A percentile compares a stretch with the other conserved stretches of the same genome.
These are phyloP conservation scores for Dicorynia guianensis DNA, from an alignment of 306 rosid species.

Conservation along the genomic window DNA sequence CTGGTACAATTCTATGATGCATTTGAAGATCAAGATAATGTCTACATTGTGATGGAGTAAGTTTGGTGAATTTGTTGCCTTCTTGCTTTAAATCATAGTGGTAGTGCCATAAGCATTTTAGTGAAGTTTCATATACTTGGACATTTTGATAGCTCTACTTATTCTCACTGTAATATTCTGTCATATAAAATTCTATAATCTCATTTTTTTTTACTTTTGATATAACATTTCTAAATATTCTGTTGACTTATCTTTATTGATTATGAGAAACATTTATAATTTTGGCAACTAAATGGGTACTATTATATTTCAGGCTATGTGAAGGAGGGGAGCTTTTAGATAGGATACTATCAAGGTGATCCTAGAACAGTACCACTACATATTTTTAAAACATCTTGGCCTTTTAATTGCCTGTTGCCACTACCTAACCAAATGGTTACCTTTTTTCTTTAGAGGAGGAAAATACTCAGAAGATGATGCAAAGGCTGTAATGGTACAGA, in stretches of 20 bases:
- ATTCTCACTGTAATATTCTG: background rate
- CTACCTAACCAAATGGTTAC: conserved; percentile 41
- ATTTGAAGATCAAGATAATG: conserved; percentile 94
- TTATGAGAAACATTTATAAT: background rate
- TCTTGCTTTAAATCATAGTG: conserved; percentile 12
- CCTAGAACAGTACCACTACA: conserved; percentile 15
- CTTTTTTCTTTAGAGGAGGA: conserved; percentile 76
- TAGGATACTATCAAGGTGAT: conserved; percentile 93
- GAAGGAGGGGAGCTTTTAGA: conserved; percentile 99
- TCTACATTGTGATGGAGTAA: conserved; percentile 99
- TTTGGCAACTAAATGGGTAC: conserved; percentile 30
- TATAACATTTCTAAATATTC: background rate
- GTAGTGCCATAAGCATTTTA: conserved; percentile 18
- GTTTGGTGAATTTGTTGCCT: conserved; percentile 45
- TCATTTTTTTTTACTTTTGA: background rate
- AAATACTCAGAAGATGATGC: conserved; percentile 99
- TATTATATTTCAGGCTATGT: conserved; percentile 81
- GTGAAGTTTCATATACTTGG: conserved; percentile 8
- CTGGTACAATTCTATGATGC: conserved; percentile 89
- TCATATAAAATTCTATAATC: background rate
- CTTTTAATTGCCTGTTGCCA: conserved; percentile 32
- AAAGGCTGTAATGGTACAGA: conserved; percentile 90
- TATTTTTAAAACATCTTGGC: background rate
- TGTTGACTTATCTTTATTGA: conserved; percentile 14
- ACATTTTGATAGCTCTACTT: background rate